A percentile compares a stretch with the other conserved stretches of the same genome.
These are phyloP conservation scores for Candida ortonii DNA, from an alignment of 805 yeast species.

Conservation along the genomic window DNA sequence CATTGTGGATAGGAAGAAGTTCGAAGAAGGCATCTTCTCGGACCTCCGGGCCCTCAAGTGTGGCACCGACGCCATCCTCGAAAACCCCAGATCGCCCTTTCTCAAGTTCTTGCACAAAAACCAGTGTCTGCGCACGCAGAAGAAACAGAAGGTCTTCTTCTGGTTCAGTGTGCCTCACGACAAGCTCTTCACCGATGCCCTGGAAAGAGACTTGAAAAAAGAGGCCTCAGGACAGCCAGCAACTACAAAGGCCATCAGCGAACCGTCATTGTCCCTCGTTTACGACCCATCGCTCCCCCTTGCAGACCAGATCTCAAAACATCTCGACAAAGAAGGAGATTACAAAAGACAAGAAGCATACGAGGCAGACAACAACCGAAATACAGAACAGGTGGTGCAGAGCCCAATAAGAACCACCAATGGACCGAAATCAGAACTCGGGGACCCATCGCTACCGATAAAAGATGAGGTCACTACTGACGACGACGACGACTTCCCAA, in stretches of 20 bases:
- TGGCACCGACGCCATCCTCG: slow-evolving; percentile 83
- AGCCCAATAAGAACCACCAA: slow-evolving; percentile 8
- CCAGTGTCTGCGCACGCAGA: slow-evolving; percentile 87
- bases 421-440: slow-evolving; percentile 6
- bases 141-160: slow-evolving; percentile 93
- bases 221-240: slow-evolving; percentile 60
- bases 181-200: slow-evolving; percentile 84
- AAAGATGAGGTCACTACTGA: slow-evolving; percentile 22
- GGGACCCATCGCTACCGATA: slow-evolving; percentile 2
- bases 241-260: slow-evolving; percentile 68
- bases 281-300: slow-evolving; percentile 55
- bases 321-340: slow-evolving; percentile 19
- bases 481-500: slow-evolving; percentile 66
- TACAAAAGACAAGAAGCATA: slow-evolving; percentile 13
- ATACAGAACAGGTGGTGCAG: slow-evolving; percentile 16
- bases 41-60: slow-evolving; percentile 84
- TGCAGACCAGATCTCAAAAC: slow-evolving; percentile 48
- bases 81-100: slow-evolving; percentile 81
- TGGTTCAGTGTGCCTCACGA: slow-evolving; percentile 98
- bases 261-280: slow-evolving; percentile 76
- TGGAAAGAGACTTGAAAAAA: slow-evolving; percentile 86
- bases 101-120: slow-evolving; percentile 81
- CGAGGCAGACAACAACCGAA: slow-evolving; percentile 13
- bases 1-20: slow-evolving; percentile 83
- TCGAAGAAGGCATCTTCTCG: slow-evolving; percentile 94